A percentile compares a stretch with the other conserved stretches of the same genome.
Conservation (phyloP, 306 rosid species). For the Delonix regia region DNA sequence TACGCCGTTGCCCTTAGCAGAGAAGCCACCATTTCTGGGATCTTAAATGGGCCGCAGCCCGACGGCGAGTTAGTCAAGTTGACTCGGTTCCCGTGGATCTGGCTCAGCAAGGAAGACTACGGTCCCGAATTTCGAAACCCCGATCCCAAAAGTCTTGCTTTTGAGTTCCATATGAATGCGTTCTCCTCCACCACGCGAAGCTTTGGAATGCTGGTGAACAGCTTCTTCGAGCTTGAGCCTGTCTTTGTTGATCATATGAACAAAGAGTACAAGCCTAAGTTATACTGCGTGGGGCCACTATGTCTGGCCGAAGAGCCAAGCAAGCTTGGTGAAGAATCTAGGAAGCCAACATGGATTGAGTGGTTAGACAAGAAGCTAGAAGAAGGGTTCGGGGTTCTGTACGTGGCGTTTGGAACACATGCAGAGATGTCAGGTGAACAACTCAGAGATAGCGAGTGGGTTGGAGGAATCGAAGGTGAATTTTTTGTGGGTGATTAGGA, state of each 20-base stretch:
- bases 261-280: neutral
- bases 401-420: slow-evolving; percentile 59
- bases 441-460: slow-evolving; percentile 49
- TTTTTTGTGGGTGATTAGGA: slow-evolving; percentile 52
- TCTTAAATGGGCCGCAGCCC: neutral
- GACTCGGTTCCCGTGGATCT: slow-evolving; percentile 46
- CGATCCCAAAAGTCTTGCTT: neutral
- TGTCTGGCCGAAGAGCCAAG: slow-evolving; percentile 22
- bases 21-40: neutral
- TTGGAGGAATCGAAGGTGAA: slow-evolving; percentile 44
- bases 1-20: neutral
- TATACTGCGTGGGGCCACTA: slow-evolving; percentile 48
- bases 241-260: slow-evolving; percentile 35
- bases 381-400: slow-evolving; percentile 34
- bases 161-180: neutral
- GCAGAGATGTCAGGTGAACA: slow-evolving; percentile 39
- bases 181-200: neutral
- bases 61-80: slow-evolving; percentile 4
- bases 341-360: slow-evolving; percentile 26
- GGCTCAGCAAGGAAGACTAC: slow-evolving; percentile 32
- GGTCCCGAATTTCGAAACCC: neutral
- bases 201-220: slow-evolving; percentile 46
- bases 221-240: slow-evolving; percentile 51
- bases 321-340: neutral
- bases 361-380: slow-evolving; percentile 46